phyloP scores from a whole-genome alignment of 441 rosid genomes.

The Pelargonium australe region DNA sequence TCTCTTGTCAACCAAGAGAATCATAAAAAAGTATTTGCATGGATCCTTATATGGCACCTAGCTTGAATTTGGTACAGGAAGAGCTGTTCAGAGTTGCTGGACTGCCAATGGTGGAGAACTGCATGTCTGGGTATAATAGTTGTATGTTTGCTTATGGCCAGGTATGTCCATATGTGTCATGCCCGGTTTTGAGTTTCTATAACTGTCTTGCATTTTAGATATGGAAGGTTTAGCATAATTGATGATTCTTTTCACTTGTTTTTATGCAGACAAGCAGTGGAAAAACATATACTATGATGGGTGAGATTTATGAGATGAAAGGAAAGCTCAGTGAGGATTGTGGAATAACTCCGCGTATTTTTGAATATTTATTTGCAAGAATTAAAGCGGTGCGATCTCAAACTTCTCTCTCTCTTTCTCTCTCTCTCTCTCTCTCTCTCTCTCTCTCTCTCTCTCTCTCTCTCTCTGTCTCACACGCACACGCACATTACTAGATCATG shows the following conservation, averaged over 20 bases:
- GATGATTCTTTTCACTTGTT: conserved; percentile 12
- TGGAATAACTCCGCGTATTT: conserved; percentile 96
- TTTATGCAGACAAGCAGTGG: conserved; percentile 93
- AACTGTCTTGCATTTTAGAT: background rate
- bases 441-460: conserved; percentile 10
- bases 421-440: conserved; percentile 13
- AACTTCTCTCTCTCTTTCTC: conserved; percentile 5
- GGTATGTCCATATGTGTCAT: conserved; percentile 32
- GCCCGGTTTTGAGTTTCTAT: background rate
- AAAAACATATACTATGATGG: conserved; percentile 92
- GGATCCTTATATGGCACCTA: conserved; percentile 10
- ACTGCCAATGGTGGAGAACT: conserved; percentile 94
- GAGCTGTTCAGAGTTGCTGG: conserved; percentile 82
- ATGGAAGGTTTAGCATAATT: background rate
- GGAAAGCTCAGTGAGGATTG: conserved; percentile 69
- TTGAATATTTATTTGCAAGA: conserved; percentile 95
- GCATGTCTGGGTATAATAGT: conserved; percentile 96
- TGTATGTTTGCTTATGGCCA: conserved; percentile 98
- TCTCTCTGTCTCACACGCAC: conserved; percentile 9
- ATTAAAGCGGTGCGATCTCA: conserved; percentile 52
- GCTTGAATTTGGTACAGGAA: conserved; percentile 46
- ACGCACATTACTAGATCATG: background rate
- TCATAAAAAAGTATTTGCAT: background rate
- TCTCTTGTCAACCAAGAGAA: conserved; percentile 4
- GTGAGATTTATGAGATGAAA: conserved; percentile 78